These are phyloP conservation scores for Rickenella mellea DNA, from an alignment of 768 basidiomycete species.

Conservation along the genomic window DNA sequence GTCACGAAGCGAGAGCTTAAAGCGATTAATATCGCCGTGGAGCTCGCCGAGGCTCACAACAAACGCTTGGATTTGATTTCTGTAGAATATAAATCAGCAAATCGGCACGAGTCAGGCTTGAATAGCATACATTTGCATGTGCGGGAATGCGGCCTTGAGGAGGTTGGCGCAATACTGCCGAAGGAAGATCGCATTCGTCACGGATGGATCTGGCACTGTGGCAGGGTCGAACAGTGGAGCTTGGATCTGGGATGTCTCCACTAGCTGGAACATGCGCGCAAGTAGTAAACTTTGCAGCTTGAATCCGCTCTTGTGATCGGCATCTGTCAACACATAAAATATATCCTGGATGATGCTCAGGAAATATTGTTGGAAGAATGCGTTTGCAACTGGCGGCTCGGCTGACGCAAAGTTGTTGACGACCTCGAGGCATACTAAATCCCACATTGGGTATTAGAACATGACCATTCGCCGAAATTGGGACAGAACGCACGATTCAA, in stretches of 20 bases:
- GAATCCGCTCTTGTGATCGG: constrained; percentile 98
- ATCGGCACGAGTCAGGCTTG: not conserved
- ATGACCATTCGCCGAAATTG: constrained; percentile 1
- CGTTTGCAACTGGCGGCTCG: constrained; percentile 70
- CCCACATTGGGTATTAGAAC: constrained; percentile 6
- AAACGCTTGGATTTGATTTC: constrained; percentile 66
- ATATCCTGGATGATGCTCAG: constrained; percentile 89
- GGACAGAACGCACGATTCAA: constrained; percentile 48
- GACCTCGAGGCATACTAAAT: constrained; percentile 80
- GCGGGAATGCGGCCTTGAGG: constrained; percentile 83
- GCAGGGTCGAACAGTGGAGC: constrained; percentile 80
- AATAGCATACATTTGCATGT: constrained; percentile 67
- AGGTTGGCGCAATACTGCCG: constrained; percentile 81
- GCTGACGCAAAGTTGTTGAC: constrained; percentile 90
- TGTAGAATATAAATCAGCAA: constrained; percentile 18
- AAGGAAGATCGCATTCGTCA: constrained; percentile 73
- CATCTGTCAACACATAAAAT: constrained; percentile 94
- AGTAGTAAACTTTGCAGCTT: constrained; percentile 91
- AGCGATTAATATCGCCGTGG: constrained; percentile 74
- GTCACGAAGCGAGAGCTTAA: constrained; percentile 91
- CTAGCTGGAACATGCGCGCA: constrained; percentile 87
- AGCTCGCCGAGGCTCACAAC: constrained; percentile 58
- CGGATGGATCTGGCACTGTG: constrained; percentile 51
- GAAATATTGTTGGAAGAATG: constrained; percentile 96
- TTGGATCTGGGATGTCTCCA: constrained; percentile 71